Evolutionary conservation across 1,139 yeast species (phyloP).

Genomic region (Candida sojae): DNA sequence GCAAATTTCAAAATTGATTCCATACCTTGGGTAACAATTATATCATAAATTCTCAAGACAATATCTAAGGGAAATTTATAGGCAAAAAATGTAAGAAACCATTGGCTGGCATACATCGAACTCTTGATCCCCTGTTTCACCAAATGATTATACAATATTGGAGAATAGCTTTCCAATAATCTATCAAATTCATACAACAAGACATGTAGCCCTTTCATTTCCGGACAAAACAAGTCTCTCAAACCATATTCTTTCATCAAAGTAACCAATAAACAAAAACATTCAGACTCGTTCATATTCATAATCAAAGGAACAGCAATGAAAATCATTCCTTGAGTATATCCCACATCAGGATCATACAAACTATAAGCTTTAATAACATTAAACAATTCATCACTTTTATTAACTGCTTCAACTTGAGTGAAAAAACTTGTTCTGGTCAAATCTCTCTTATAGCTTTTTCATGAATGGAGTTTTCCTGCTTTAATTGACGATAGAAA

Average conservation of each 20-base stretch:
- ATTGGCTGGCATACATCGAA: slow-evolving; percentile 94
- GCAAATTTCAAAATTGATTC: slow-evolving; percentile 84
- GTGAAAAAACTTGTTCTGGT: slow-evolving; percentile 82
- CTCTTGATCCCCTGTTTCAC: slow-evolving; percentile 83
- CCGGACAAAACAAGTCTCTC: slow-evolving; percentile 76
- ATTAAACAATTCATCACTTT: slow-evolving; percentile 61
- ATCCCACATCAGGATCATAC: slow-evolving; percentile 91
- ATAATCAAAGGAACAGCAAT: slow-evolving; percentile 81
- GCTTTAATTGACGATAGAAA: slow-evolving; percentile 54
- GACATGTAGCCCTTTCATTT: slow-evolving; percentile 90
- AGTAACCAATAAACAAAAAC: slow-evolving; percentile 77
- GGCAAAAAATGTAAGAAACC: slow-evolving; percentile 94
- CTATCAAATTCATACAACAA: slow-evolving; percentile 88
- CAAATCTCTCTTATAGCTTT: slow-evolving; percentile 78
- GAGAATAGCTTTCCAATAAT: slow-evolving; percentile 67
- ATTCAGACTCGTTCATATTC: slow-evolving; percentile 81
- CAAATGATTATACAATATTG: slow-evolving; percentile 72
- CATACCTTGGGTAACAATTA: slow-evolving; percentile 83
- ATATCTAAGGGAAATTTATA: slow-evolving; percentile 87
- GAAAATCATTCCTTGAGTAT: slow-evolving; percentile 97
- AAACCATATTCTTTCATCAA: slow-evolving; percentile 84
- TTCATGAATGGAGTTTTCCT: slow-evolving; percentile 64
- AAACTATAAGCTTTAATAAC: slow-evolving; percentile 83
- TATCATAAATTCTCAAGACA: slow-evolving; percentile 81
- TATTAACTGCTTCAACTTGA: slow-evolving; percentile 52